Evolutionary conservation across 352 stramenopile genomes (phyloP), one percentile per base, ranked within the genome.

Genomic region (Phytophthora vignae): DNA sequence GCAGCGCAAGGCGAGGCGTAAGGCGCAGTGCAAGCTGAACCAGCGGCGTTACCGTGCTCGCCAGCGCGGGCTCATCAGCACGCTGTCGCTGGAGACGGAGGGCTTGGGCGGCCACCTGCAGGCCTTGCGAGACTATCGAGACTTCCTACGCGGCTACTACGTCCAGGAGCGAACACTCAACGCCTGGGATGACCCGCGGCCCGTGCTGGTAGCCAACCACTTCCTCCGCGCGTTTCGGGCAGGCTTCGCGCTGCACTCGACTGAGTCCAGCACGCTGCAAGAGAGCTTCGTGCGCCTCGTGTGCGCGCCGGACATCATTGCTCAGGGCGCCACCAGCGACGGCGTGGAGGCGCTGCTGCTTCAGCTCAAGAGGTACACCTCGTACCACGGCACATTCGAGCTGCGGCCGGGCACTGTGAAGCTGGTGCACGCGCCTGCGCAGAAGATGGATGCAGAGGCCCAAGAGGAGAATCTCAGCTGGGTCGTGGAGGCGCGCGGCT

Each of bases 21-120:
- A 93, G 63, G 81, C 78, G 64, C 85, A 93, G 66, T 93, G 85
- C 71, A 90, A 90, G 52, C 77, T 93, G 54, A 93, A 93, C 65
- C 85, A 93, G 54, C 82, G 85, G 9, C 63, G 85, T 36, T 93
- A 93, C 60, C 74, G 85, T n/a, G 85, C 83, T 4, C 73, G 84
- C 55, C 85, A 93, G 67, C 65, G 79, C 40, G 84, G 82, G 12
- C 79, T 91, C 64, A 89, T 91, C 63, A 88, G 69, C 48, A 85
- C 74, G 38, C 44, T 93, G 40, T 88, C 84, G 52, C 64, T 90
- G 9, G 85, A 91, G 64, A 87, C 78, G 1, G 78, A 90, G 27
- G 77, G 82, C 11, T 60, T 88, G 14, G 72, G 57, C n/a, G 85
- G 78, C 19, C 60, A 82, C 36, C 69, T 91, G 9, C 70, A 79